Evolutionary conservation across 805 yeast genomes (phyloP).

Genomic region (Zygoascus flipseniorum): DNA sequence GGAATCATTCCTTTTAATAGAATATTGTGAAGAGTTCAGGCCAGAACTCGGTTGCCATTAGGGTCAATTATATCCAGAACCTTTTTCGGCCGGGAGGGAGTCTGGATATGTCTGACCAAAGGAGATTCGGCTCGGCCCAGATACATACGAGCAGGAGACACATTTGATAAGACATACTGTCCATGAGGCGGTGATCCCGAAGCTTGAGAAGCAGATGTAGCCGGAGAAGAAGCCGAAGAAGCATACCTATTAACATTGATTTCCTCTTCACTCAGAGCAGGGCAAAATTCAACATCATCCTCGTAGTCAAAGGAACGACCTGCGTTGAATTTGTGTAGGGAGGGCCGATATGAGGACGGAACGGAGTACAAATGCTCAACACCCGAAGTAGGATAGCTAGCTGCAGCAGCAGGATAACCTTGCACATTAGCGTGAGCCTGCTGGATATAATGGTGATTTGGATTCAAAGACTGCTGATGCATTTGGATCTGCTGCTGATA

Average conservation of each 20-base stretch:
- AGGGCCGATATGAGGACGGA: not conserved
- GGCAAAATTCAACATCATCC: constrained; percentile 61
- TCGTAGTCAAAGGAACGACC: constrained; percentile 57
- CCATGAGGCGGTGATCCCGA: not conserved
- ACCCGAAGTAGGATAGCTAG: not conserved
- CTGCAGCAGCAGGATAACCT: not conserved
- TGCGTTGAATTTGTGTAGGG: constrained; percentile 38
- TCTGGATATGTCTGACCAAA: not conserved
- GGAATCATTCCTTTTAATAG: too few relatives aligned
- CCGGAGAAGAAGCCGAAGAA: not conserved
- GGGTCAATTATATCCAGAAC: not conserved
- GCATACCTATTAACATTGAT: not conserved
- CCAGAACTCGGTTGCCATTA: not conserved
- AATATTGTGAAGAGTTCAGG: not conserved
- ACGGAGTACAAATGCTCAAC: not conserved
- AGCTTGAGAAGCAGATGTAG: not conserved
- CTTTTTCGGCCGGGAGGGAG: not conserved
- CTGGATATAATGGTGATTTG: not conserved
- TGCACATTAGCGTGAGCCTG: not conserved
- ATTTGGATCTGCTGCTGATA: not conserved
- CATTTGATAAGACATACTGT: not conserved
- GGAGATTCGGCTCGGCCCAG: not conserved
- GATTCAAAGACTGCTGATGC: not conserved
- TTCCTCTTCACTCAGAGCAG: constrained; percentile 24
- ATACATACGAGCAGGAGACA: not conserved